Evolutionary conservation across 83 land plant species (phyloP).

Genomic region (Picea abies): DNA sequence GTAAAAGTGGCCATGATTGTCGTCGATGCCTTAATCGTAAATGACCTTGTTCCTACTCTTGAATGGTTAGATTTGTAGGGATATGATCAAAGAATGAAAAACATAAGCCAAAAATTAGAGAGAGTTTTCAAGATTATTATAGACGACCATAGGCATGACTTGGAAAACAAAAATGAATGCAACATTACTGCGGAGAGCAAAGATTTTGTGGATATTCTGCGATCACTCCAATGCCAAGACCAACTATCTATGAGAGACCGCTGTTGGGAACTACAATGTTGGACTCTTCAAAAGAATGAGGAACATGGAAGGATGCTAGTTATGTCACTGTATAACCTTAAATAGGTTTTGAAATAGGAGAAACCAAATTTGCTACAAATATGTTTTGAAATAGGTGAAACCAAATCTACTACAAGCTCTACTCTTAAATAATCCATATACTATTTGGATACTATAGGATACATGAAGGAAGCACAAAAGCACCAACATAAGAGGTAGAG

Average conservation of each 20-base stretch:
- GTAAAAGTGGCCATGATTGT: conserved; percentile 16
- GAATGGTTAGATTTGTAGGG: conserved; percentile 16
- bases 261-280: conserved; percentile 9
- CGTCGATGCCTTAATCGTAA: not conserved
- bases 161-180: not conserved
- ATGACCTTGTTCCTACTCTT: not conserved
- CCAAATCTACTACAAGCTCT: too few relatives aligned
- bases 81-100: not conserved
- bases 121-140: not conserved
- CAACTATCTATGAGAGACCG: conserved; percentile 1
- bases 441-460: too few relatives aligned
- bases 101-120: conserved; percentile 1
- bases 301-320: too few relatives aligned
- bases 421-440: too few relatives aligned
- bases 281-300: too few relatives aligned
- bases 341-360: too few relatives aligned
- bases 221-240: not conserved
- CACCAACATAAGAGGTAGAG: too few relatives aligned
- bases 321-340: too few relatives aligned
- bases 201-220: conserved; percentile 3
- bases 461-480: too few relatives aligned
- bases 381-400: too few relatives aligned
- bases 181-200: not conserved
- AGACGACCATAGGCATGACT: too few relatives aligned
- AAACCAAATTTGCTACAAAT: too few relatives aligned